These are phyloP conservation scores for Aegilops umbellulata DNA, from an alignment of 176 grass and related monocot species.

Conservation along the genomic window DNA sequence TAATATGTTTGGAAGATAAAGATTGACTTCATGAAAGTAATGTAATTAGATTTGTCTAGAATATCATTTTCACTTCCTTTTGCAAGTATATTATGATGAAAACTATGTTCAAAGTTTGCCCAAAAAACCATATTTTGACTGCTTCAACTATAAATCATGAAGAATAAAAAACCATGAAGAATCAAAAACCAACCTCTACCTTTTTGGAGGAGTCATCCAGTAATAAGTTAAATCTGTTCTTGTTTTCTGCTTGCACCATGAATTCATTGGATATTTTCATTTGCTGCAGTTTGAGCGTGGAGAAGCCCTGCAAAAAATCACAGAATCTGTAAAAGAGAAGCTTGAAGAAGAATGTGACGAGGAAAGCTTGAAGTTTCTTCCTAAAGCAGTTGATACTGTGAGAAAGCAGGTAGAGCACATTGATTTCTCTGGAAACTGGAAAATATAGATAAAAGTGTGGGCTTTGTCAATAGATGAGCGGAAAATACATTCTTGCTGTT, in stretches of 20 bases:
- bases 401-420: conserved; percentile 73
- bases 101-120: not conserved
- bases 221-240: not conserved
- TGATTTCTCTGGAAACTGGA: not conserved
- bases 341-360: conserved; percentile 93
- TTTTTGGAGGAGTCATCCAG: not conserved
- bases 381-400: conserved; percentile 80
- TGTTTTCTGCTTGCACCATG: not conserved
- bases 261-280: conserved; percentile 34
- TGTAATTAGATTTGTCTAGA: not conserved
- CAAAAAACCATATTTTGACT: not conserved
- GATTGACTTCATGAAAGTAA: not conserved
- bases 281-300: conserved; percentile 81
- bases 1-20: not conserved
- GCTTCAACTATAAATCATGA: not conserved
- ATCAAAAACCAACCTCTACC: not conserved
- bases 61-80: not conserved
- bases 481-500: not conserved
- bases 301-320: conserved; percentile 84
- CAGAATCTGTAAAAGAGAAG: conserved; percentile 73
- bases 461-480: not conserved
- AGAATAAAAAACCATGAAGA: not conserved
- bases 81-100: not conserved
- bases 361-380: conserved; percentile 85
- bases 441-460: not conserved